Conservation (phyloP, 2,329 filamentous ascomycete genomes). For the Colletotrichum tofieldiae region DNA sequence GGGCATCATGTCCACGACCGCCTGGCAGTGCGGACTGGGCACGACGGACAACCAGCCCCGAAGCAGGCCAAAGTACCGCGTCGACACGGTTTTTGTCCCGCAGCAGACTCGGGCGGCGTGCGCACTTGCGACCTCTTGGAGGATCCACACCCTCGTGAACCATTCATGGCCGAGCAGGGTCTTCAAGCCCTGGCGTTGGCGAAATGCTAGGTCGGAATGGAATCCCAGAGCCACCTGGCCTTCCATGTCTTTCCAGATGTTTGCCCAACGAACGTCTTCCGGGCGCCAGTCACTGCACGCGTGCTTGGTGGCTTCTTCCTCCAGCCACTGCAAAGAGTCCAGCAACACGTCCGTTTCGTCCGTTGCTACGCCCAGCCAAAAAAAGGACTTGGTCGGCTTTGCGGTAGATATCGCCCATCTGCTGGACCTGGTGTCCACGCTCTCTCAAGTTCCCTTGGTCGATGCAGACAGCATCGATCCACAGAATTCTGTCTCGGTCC, state of each 20-base stretch:
- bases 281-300: not conserved
- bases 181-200: not conserved
- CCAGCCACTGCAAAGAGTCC: not conserved
- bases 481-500: constrained; percentile 35
- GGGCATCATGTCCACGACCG: constrained; percentile 23
- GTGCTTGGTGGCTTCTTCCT: not conserved
- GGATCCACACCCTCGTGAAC: constrained; percentile 29
- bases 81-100: not conserved
- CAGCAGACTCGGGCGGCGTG: not conserved
- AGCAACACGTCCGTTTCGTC: not conserved
- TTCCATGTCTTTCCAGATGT: not conserved
- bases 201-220: not conserved
- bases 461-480: constrained; percentile 43
- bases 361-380: constrained; percentile 26
- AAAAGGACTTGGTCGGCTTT: constrained; percentile 27
- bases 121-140: constrained; percentile 24
- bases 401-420: constrained; percentile 34
- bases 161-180: not conserved
- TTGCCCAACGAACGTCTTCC: not conserved
- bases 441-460: constrained; percentile 22
- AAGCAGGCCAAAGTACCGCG: constrained; percentile 8
- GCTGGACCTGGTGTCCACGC: constrained; percentile 22
- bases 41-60: not conserved
- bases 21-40: not conserved
- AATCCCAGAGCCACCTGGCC: too few relatives aligned